Percentiles rank a stretch among this genome's conserved stretches.
phyloP scores from a whole-genome alignment of 2,329 filamentous ascomycete species.

The Biscogniauxia mediterranea region DNA sequence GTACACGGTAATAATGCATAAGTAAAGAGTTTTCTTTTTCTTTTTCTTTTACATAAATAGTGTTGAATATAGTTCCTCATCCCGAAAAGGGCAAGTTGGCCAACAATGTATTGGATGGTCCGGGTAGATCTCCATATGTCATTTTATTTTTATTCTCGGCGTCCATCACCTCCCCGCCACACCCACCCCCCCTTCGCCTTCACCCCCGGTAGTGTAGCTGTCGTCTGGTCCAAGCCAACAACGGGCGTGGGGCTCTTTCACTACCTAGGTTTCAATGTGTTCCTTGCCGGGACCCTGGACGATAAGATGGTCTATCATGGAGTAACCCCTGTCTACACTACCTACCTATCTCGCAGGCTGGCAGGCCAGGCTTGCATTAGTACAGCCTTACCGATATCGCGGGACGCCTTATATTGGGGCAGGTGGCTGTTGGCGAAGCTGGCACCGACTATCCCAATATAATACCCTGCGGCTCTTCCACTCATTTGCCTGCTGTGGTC shows the following conservation, averaged over 20 bases:
- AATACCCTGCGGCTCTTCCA: not conserved
- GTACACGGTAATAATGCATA: too few relatives aligned
- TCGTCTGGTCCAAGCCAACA: not conserved
- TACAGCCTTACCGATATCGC: not conserved
- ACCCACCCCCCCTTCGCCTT: not conserved
- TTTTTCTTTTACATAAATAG: not conserved
- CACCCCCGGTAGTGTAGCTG: too few relatives aligned
- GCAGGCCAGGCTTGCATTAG: not conserved
- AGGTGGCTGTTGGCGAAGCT: not conserved
- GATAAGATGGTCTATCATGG: too few relatives aligned
- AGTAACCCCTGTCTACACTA: too few relatives aligned
- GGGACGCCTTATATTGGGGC: not conserved
- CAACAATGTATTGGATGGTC: not conserved
- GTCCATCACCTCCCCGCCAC: not conserved
- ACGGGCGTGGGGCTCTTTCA: too few relatives aligned
- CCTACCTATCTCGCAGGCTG: too few relatives aligned
- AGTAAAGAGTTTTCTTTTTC: too few relatives aligned
- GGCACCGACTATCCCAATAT: not conserved
- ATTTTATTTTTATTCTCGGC: not conserved
- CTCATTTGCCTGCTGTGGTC: not conserved
- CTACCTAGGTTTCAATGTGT: too few relatives aligned
- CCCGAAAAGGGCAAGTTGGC: not conserved
- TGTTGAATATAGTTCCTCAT: not conserved
- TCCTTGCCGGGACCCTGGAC: too few relatives aligned
- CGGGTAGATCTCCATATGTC: not conserved